Evolutionary conservation across 2,329 filamentous ascomycete species (phyloP).

Genomic region (Lachnellula subtilissima): DNA sequence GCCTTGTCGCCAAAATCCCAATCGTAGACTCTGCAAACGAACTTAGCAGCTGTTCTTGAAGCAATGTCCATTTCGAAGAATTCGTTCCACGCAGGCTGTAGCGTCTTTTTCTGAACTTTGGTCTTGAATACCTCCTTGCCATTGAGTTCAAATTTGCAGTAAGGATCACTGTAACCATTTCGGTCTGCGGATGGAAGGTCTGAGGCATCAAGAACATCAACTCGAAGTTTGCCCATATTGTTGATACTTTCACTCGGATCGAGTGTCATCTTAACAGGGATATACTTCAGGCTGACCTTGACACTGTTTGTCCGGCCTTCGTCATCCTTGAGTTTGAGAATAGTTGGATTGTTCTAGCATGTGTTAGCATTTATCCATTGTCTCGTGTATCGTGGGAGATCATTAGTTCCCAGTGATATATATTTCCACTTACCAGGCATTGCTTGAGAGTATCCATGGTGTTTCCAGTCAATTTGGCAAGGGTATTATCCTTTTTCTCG

Average conservation of each 20-base stretch:
- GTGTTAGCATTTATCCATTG: conserved; percentile 9
- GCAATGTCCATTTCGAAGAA: conserved; percentile 81
- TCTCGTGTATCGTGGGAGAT: no score
- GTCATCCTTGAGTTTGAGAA: conserved; percentile 72
- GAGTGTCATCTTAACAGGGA: conserved; percentile 89
- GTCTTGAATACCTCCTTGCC: conserved; percentile 91
- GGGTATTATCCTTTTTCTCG: conserved; percentile 63
- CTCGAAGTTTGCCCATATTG: conserved; percentile 92
- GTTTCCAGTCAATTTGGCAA: conserved; percentile 78
- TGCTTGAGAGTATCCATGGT: conserved; percentile 85
- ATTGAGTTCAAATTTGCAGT: conserved; percentile 89
- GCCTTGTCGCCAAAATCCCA: conserved; percentile 97
- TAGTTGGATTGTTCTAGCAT: conserved; percentile 77
- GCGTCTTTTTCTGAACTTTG: conserved; percentile 92
- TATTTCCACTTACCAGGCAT: conserved; percentile 60
- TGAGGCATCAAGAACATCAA: conserved; percentile 83
- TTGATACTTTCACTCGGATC: conserved; percentile 97
- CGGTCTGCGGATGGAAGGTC: conserved; percentile 91
- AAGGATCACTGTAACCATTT: conserved; percentile 96
- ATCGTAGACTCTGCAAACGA: conserved; percentile 80
- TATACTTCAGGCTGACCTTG: conserved; percentile 89
- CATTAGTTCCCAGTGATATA: not conserved
- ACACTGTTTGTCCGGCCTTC: conserved; percentile 73
- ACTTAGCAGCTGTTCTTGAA: conserved; percentile 79
- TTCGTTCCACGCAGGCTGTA: conserved; percentile 94